These are phyloP conservation scores for Lathyrus aphaca DNA, from an alignment of 306 rosid species.

Conservation along the genomic window DNA sequence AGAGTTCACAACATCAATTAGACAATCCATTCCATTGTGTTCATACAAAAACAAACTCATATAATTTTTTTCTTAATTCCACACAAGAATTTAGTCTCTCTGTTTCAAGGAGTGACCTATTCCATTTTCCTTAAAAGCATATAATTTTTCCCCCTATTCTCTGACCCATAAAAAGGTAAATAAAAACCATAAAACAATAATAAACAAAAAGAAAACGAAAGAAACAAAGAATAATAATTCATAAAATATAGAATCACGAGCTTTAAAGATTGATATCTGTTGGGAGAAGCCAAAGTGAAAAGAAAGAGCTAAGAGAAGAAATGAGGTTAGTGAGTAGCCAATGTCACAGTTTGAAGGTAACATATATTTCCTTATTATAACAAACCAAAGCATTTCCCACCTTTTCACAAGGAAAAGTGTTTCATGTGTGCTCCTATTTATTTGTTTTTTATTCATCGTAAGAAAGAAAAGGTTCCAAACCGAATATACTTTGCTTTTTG, in stretches of 20 bases:
- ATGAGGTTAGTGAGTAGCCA: slow-evolving; percentile 27
- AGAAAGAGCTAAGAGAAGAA: slow-evolving; percentile 28
- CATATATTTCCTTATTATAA: slow-evolving; percentile 16
- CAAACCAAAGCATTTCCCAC: slow-evolving; percentile 13
- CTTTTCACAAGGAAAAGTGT: slow-evolving; percentile 41
- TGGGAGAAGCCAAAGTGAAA: slow-evolving; percentile 51
- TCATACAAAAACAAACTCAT: background rate
- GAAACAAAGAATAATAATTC: slow-evolving; percentile 40
- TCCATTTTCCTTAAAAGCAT: slow-evolving; percentile 71
- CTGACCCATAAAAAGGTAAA: slow-evolving; percentile 51
- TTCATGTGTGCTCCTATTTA: slow-evolving; percentile 32
- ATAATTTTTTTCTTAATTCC: slow-evolving; percentile 34
- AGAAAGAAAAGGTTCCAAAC: slow-evolving; percentile 50
- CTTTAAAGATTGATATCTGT: slow-evolving; percentile 51
- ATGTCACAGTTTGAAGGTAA: slow-evolving; percentile 24
- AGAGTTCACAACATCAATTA: too few species aligned
- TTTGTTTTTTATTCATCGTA: slow-evolving; percentile 52
- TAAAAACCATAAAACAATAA: slow-evolving; percentile 42
- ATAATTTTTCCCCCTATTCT: slow-evolving; percentile 38
- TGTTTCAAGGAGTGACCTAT: slow-evolving; percentile 36
- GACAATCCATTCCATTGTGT: too few species aligned
- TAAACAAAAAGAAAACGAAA: slow-evolving; percentile 32
- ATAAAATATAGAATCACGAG: slow-evolving; percentile 40
- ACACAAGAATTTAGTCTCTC: slow-evolving; percentile 43
- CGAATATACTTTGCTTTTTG: slow-evolving; percentile 70